These are phyloP conservation scores for Paramecium sexaurelia DNA, from an alignment of 73 alveolate species.

Conservation along the genomic window DNA sequence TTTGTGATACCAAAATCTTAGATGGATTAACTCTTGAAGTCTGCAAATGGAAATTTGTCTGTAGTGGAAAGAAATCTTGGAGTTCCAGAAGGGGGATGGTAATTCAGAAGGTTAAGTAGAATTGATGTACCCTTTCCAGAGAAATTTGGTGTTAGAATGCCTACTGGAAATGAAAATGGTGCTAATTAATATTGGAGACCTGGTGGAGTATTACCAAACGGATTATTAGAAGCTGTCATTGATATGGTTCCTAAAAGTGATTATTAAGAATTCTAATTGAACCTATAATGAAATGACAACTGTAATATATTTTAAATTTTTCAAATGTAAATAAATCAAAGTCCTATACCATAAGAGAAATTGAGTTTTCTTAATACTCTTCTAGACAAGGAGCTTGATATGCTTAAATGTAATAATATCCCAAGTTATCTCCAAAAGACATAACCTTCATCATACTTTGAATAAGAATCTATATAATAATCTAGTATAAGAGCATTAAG, in stretches of 20 bases:
- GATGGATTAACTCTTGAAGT: not conserved
- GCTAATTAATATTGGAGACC: slow-evolving; percentile 22
- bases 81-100: not conserved
- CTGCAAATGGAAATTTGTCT: not conserved
- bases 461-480: not conserved
- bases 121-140: not conserved
- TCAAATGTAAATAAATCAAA: not conserved
- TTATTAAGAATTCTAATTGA: slow-evolving; percentile 23
- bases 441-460: not conserved
- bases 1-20: not conserved
- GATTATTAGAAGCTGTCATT: slow-evolving; percentile 14
- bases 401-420: not conserved
- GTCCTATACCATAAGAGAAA: slow-evolving; percentile 38
- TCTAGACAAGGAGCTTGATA: slow-evolving; percentile 30
- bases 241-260: slow-evolving; percentile 35
- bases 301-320: not conserved
- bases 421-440: not conserved
- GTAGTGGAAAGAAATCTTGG: not conserved
- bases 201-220: not conserved
- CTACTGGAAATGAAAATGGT: slow-evolving; percentile 5
- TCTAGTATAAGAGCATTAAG: slow-evolving; percentile 52
- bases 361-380: slow-evolving; percentile 22
- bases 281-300: not conserved
- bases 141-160: slow-evolving; percentile 32
- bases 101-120: not conserved